Evolutionary conservation across 2,329 filamentous ascomycete genomes (phyloP), one percentile per base, ranked within the genome.

Genomic region (Mycosphaerella sp.): DNA sequence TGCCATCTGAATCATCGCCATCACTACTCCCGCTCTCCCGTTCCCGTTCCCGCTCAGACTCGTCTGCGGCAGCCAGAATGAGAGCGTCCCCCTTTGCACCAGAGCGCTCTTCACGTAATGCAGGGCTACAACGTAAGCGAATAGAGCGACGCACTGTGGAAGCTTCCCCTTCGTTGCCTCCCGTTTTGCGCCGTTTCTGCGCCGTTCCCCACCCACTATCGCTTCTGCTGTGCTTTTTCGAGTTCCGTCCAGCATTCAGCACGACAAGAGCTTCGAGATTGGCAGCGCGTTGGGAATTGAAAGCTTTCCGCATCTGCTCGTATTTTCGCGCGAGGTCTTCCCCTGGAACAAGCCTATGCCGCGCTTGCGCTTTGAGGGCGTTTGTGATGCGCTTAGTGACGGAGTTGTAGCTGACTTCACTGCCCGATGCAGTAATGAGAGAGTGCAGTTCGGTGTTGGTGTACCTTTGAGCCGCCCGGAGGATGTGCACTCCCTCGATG

Each of bases 361-460:
- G 17, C 3, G 48, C 31, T 14, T 29, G 42, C 6, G 41, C 42
- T 21, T 51, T 51, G 2, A 51, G 41, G 4, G 14, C 21, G 32
- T 51, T 51, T 5, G 41, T 51, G 48, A 51, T 51, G 8, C 48
- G 48, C 21, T 51, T 51, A 1, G 48, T 51, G 10, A 51, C 42
- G 0, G 41, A 38, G n/a, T 51, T 51, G 17, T 51, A 45, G 2
- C 29, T 45, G 1, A 36, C 48, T 11, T 31, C 26, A 5, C 41
- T 45, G 2, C 48, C 48, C 2, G 26, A 9, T 6, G 31, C n/a
- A 5, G 8, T 34, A 32, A 45, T 11, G 6, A 11, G n/a, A 5
- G 29, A 17, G 21, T 39, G n/a, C 5, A 51, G 32, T 42, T 51
- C 48, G 12, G 32, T 45, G 23, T 51, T 51, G 5, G 48, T 45